phyloP scores from a whole-genome alignment of 768 basidiomycete genomes.

The Rhizopogon salebrosus region DNA sequence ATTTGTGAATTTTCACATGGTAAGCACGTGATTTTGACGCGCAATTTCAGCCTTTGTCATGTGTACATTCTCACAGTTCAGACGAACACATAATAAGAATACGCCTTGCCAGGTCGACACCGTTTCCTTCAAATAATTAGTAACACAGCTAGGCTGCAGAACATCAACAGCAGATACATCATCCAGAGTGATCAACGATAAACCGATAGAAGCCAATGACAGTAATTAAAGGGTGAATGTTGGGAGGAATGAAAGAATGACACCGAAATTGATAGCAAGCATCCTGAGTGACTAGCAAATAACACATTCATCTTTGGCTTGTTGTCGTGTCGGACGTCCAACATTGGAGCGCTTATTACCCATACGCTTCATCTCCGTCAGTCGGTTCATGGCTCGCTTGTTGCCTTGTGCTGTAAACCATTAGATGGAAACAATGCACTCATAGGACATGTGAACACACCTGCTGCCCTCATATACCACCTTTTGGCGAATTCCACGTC shows the following conservation, averaged over 20 bases:
- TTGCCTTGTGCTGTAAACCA: slow-evolving; percentile 84
- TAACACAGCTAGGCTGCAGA: not conserved
- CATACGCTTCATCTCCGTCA: slow-evolving; percentile 93
- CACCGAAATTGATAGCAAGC: not conserved
- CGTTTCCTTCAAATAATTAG: too few species aligned
- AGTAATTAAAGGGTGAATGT: not conserved
- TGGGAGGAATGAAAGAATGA: not conserved
- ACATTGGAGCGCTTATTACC: slow-evolving; percentile 74
- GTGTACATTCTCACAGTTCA: too few species aligned
- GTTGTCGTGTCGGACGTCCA: slow-evolving; percentile 84
- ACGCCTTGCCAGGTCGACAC: too few species aligned
- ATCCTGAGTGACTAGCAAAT: slow-evolving; percentile 44
- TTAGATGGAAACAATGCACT: not conserved
- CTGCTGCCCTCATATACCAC: slow-evolving; percentile 99
- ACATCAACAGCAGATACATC: slow-evolving; percentile 15
- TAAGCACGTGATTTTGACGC: too few species aligned
- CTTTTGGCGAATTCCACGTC: slow-evolving; percentile 94
- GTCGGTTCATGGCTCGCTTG: slow-evolving; percentile 91
- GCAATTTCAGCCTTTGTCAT: too few species aligned
- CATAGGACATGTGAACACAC: slow-evolving; percentile 41
- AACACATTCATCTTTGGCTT: slow-evolving; percentile 92
- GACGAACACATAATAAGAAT: too few species aligned
- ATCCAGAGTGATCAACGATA: slow-evolving; percentile 4
- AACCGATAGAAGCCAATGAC: not conserved
- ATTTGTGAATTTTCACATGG: too few species aligned